These are phyloP conservation scores for Macrolepiota fuliginosa DNA, from an alignment of 768 basidiomycete genomes.

Conservation along the genomic window DNA sequence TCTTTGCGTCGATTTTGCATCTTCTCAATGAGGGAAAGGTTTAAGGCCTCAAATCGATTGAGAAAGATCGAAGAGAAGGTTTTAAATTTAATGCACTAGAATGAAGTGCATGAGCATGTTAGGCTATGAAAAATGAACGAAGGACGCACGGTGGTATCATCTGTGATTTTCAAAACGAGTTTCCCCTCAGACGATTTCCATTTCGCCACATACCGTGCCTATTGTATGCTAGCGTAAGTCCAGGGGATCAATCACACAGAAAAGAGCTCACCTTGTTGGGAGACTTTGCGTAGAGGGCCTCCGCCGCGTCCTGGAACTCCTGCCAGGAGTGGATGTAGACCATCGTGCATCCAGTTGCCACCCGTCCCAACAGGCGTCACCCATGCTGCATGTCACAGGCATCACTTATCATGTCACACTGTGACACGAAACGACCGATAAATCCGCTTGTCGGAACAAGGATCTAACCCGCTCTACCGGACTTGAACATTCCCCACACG, in stretches of 20 bases:
- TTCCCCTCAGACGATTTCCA: constrained; percentile 85
- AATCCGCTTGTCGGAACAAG: constrained; percentile 6
- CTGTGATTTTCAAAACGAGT: constrained; percentile 91
- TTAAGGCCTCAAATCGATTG: constrained; percentile 93
- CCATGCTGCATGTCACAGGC: constrained; percentile 19
- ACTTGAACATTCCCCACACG: neutral
- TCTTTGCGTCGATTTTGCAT: constrained; percentile 67
- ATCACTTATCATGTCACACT: neutral
- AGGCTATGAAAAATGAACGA: neutral
- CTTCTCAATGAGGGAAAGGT: constrained; percentile 80
- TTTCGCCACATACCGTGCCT: constrained; percentile 93
- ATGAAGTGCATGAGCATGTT: neutral
- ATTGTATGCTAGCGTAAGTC: constrained; percentile 6
- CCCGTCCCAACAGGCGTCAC: constrained; percentile 11
- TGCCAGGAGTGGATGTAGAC: constrained; percentile 91
- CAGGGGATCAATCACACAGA: neutral
- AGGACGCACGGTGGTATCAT: constrained; percentile 75
- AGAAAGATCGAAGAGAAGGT: constrained; percentile 93
- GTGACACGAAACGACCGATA: constrained; percentile 10
- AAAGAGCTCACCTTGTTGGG: constrained; percentile 63
- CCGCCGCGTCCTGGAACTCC: constrained; percentile 87
- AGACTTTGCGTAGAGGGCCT: constrained; percentile 76
- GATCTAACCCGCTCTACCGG: neutral
- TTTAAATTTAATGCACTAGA: constrained; percentile 93
- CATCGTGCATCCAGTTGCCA: constrained; percentile 55